A percentile compares a stretch with the other conserved stretches of the same genome.
Conservation (phyloP, 2,329 filamentous ascomycete genomes). For the Trichoderma koningii region DNA sequence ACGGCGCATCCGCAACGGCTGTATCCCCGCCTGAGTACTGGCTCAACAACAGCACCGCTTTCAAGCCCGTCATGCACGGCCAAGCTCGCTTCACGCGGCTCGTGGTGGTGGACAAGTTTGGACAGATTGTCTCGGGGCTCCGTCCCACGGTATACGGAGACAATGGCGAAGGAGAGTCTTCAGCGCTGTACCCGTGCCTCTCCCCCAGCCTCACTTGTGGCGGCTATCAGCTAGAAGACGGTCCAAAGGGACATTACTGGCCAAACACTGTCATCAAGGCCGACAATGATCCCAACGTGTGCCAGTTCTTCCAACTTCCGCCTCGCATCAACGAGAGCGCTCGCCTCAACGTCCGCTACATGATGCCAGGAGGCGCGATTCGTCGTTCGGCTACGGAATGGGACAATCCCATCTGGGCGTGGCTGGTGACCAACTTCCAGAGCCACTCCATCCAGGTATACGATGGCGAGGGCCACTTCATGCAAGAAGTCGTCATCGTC, state of each 20-base stretch:
- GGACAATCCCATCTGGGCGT: background rate
- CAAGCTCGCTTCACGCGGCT: conserved; percentile 7
- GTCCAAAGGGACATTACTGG: background rate
- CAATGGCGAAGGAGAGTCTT: background rate
- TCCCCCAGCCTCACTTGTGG: background rate
- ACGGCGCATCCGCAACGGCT: background rate
- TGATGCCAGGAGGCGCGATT: background rate
- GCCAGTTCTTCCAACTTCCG: conserved; percentile 1
- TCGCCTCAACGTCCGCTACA: background rate
- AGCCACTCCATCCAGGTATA: background rate
- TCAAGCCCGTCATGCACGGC: background rate
- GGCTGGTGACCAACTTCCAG: background rate
- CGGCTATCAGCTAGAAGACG: background rate
- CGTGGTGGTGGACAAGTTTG: conserved; percentile 19
- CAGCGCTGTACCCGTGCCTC: background rate
- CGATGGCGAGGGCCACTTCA: background rate
- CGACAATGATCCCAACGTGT: background rate
- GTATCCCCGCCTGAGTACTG: background rate
- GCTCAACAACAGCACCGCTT: background rate
- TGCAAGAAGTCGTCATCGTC: background rate
- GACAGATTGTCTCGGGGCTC: background rate
- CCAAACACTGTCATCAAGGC: background rate
- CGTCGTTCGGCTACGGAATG: background rate
- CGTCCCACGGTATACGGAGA: background rate
- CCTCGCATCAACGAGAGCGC: conserved; percentile 1